Percentiles rank a stretch among this genome's conserved stretches.
phyloP scores from a whole-genome alignment of 2,329 filamentous ascomycete genomes.

The Anthostomella pinea region DNA sequence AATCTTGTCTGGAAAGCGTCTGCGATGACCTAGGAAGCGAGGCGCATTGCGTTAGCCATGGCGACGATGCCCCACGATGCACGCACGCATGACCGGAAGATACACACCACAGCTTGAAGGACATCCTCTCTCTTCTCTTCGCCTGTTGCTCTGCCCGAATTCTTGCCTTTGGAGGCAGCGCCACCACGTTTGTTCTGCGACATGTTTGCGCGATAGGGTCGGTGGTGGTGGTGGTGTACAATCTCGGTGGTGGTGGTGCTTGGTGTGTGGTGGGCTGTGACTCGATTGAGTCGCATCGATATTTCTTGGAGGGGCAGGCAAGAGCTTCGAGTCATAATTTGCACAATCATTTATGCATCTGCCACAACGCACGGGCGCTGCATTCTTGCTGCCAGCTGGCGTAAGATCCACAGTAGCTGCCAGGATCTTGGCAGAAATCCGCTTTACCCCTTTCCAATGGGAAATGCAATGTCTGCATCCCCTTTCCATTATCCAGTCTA shows the following conservation, averaged over 20 bases:
- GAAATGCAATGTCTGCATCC: too few relatives aligned
- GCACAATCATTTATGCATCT: too few relatives aligned
- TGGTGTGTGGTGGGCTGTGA: not conserved
- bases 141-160: slow-evolving; percentile 45
- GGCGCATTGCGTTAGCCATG: slow-evolving; percentile 13
- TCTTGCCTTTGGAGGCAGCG: slow-evolving; percentile 48
- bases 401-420: too few relatives aligned
- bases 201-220: slow-evolving; percentile 13
- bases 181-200: slow-evolving; percentile 29
- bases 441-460: too few relatives aligned
- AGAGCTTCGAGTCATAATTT: too few relatives aligned
- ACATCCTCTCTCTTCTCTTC: slow-evolving; percentile 58
- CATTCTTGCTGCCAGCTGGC: too few relatives aligned
- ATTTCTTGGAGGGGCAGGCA: too few relatives aligned
- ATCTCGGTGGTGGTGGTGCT: slow-evolving; percentile 6
- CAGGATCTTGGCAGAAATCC: too few relatives aligned
- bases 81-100: slow-evolving; percentile 1
- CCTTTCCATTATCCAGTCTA: too few relatives aligned
- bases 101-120: slow-evolving; percentile 42
- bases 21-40: slow-evolving; percentile 66
- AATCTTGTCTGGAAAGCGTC: slow-evolving; percentile 95
- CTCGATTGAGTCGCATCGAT: not conserved
- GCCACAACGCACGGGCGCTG: too few relatives aligned
- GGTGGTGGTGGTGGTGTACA: slow-evolving; percentile 1
- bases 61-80: slow-evolving; percentile 13